Conservation (phyloP, 345 rosid genomes). For the Hypericum perforatum region DNA sequence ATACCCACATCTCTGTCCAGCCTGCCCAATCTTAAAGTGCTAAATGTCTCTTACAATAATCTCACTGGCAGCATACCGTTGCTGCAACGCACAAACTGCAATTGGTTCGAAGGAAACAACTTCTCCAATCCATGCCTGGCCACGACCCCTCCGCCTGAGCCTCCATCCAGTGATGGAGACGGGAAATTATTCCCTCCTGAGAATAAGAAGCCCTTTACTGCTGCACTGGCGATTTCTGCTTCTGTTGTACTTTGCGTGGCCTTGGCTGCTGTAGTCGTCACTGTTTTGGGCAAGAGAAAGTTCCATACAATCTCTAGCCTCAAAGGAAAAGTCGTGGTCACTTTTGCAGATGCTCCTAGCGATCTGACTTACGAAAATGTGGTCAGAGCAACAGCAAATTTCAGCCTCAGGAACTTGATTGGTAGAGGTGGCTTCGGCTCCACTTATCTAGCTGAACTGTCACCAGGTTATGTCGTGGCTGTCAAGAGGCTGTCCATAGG, state of each 20-base stretch:
- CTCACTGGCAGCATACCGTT: conserved; percentile 17
- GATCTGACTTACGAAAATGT: conserved; percentile 41
- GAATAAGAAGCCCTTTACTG: no score
- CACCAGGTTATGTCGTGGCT: conserved; percentile 36
- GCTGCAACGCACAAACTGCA: background rate
- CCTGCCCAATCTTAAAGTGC: conserved; percentile 25
- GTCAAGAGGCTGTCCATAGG: conserved; percentile 44
- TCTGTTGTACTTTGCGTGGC: no score
- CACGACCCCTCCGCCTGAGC: conserved; percentile 23
- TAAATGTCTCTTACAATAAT: conserved; percentile 47
- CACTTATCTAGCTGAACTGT: conserved; percentile 43
- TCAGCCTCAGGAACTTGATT: conserved; percentile 39
- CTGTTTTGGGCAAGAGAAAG: conserved; percentile 26
- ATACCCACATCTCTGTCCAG: conserved; percentile 40
- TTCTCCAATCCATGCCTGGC: conserved; percentile 28
- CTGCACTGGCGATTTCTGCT: no score
- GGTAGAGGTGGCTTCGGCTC: conserved; percentile 52
- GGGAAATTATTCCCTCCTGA: no score
- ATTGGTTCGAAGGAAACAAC: conserved; percentile 30
- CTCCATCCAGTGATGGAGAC: no score
- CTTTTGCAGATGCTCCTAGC: conserved; percentile 31
- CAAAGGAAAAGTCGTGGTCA: conserved; percentile 32
- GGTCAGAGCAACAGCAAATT: conserved; percentile 38
- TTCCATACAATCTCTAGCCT: conserved; percentile 23
- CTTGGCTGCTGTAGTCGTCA: no score